Base-by-base conservation (phyloP, 176 grass and related monocot species). In the Eragrostis curvula region DNA sequence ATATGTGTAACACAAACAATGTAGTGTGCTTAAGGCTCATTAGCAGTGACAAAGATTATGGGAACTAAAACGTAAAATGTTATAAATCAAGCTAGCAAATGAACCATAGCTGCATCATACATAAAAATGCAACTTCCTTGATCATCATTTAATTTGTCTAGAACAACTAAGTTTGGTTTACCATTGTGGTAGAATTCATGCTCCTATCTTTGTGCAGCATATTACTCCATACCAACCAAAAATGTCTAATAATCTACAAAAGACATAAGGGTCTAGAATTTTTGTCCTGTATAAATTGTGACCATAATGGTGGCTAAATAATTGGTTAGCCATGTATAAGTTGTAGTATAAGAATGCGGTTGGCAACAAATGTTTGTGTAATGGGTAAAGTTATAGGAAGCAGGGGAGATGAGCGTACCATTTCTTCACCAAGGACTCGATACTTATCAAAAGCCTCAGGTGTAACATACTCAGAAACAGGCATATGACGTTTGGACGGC, bases 401-500 rank as follows among this genome's bases (percentile, higher is more conserved):
- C 4, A 28, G 7, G 24, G 64, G 3, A 58, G 50, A 68, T 62
- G 70, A 45, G 12, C 47, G 46, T 95, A 98, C 96, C 96, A 95
- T 95, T 86, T 98, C 86, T 76, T 90, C 84, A 74, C 93, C 93
- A 88, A 95, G 85, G 52, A 85, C 23, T 48, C 68, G 89, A 70
- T 98, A 95, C 40, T 84, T 93, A 53, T 98, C 93, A 24, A 98
- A 98, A 75, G 93, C 93, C 85, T 95, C 86, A 14, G 96, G 96
- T 10, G 96, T 93, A 70, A 98, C 85, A 86, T 98, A 98, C 51
- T 98, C 96, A 80, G 93, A 98, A 61, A 98, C 96, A 15, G 88
- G 90, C 96, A 98, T 98, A 89, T 95, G 96, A 68, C 96, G 82
- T 75, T 98, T 98, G 11, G 96, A 98, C 29, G 96, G 96, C 46